Conservation (phyloP, 345 rosid genomes). For the Linum trigynum region DNA sequence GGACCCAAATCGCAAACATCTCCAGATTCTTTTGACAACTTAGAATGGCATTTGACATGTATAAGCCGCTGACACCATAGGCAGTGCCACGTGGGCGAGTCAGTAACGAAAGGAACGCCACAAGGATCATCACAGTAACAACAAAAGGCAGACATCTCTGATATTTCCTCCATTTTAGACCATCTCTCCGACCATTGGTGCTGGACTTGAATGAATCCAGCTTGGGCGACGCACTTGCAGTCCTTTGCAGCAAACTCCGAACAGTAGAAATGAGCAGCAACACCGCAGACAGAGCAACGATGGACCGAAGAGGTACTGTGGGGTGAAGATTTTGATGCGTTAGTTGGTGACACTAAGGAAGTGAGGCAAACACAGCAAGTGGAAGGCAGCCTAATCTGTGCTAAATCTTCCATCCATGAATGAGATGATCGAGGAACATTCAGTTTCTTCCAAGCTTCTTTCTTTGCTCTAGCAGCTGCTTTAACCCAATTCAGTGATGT, state of each 20-base stretch:
- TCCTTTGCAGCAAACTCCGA: constrained; percentile 52
- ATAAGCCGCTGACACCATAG: constrained; percentile 64
- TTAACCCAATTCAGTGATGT: constrained; percentile 46
- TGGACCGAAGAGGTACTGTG: constrained; percentile 29
- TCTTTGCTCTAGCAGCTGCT: constrained; percentile 55
- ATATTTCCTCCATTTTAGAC: constrained; percentile 50
- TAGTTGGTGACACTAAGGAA: constrained; percentile 34
- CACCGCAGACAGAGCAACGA: constrained; percentile 52
- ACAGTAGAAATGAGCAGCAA: constrained; percentile 54
- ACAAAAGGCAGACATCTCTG: constrained; percentile 54
- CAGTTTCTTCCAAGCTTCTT: constrained; percentile 43
- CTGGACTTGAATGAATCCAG: constrained; percentile 38
- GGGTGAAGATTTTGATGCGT: constrained; percentile 27
- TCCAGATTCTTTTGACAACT: constrained; percentile 54
- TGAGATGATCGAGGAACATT: constrained; percentile 53
- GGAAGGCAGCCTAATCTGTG: constrained; percentile 35
- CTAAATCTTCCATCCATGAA: constrained; percentile 49
- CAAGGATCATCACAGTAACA: constrained; percentile 60
- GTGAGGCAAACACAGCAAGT: constrained; percentile 53
- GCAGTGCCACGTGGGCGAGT: constrained; percentile 67
- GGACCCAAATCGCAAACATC: constrained; percentile 57
- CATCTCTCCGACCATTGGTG: constrained; percentile 70
- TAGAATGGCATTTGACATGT: constrained; percentile 55
- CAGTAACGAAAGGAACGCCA: constrained; percentile 54
- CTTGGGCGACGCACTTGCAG: constrained; percentile 59